Conservation (phyloP, 2,329 filamentous ascomycete species). For the Apiospora hydei region DNA sequence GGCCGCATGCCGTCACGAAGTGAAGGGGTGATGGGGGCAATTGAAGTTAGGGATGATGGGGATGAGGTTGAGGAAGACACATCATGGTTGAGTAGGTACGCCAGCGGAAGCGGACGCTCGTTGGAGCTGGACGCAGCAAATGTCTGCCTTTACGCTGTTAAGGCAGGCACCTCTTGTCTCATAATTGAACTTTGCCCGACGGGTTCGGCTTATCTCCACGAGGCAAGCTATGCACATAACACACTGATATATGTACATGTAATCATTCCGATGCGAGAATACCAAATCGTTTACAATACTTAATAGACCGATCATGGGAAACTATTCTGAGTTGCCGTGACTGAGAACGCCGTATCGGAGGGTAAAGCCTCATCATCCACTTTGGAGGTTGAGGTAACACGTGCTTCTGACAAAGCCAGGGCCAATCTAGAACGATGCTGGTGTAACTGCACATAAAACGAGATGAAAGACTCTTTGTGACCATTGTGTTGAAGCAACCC, state of each 20-base stretch:
- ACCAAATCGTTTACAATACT: neutral
- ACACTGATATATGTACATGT: neutral
- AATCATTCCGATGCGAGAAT: neutral
- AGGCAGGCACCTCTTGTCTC: neutral
- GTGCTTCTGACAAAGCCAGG: neutral
- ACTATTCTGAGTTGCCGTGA: neutral
- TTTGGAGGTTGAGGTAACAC: neutral
- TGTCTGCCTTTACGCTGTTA: neutral
- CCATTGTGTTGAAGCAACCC: neutral
- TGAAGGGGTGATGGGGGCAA: neutral
- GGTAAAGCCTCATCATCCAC: neutral
- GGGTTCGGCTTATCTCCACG: slow-evolving; percentile 5
- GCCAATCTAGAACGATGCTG: neutral
- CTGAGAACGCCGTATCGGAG: neutral
- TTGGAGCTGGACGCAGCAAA: neutral
- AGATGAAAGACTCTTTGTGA: slow-evolving; percentile 2
- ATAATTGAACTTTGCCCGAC: slow-evolving; percentile 1
- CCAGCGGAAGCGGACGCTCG: neutral
- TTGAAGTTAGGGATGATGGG: no score
- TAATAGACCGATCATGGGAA: neutral
- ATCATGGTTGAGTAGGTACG: neutral
- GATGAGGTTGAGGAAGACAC: neutral
- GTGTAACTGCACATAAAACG: neutral
- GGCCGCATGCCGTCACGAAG: slow-evolving; percentile 36
- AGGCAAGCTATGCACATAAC: neutral